Base-by-base conservation (phyloP, 192 early-diverging fungal species). In the Umbelopsis sp. region DNA sequence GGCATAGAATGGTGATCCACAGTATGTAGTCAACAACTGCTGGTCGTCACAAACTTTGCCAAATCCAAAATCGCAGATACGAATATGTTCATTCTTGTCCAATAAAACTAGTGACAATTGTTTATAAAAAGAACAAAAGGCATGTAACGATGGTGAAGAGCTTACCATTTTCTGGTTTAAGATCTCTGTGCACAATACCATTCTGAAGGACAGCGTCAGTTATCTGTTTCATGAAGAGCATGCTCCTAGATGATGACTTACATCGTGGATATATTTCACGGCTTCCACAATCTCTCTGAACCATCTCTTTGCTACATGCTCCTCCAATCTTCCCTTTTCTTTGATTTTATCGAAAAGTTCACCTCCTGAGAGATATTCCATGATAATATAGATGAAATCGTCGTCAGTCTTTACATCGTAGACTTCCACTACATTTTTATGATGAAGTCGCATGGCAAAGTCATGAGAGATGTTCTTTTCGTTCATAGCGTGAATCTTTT, bases 1-100 rank as follows among this genome's bases (percentile, higher is more conserved):
- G n/a, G 88, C 88, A 53, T 88, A 88, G 51, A 83, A 87, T 10
- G 87, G 87, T 15, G 77, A 87, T 3, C 90, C 90, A 71, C 90
- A 91, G 68, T 86, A 91, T 10, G 90, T 91, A 44, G 81, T 85
- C 44, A 91, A 73, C 27, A 86, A 73, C n/a, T 84, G 72, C 13
- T 83, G 77, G 27, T 80, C 76, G 49, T 81, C 69, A 65, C 81
- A 79, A 25, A 77, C 75, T 55, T 86, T 89, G 10, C 81, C 88
- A 66, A 89, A 89, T n/a, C 88, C 88, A 74, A 89, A 89, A 65
- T 89, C 88, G 13, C 83, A 85, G 20, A 89, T 68, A 3, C 84
- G 79, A 37, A 89, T 77, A 44, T 81, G 72, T 13, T 75, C 68
- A n/a, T 84, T 70, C 49, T 75, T 69, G 21, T 85, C 81, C 23